Conservation (phyloP, 331 rosid genomes). For the Spiraea crenata region DNA sequence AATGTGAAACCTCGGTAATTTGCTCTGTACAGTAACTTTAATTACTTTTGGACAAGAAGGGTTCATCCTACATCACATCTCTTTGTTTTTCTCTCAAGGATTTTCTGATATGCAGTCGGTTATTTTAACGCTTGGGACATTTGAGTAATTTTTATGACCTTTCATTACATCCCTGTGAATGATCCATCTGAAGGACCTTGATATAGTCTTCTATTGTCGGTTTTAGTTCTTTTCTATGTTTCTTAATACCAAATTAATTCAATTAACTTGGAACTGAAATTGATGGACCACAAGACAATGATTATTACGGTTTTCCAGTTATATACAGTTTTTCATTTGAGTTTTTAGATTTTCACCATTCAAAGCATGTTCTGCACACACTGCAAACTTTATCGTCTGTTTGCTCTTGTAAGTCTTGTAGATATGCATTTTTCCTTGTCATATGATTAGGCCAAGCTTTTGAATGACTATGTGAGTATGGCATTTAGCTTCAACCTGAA, state of each 20-base stretch:
- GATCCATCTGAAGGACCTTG: not conserved
- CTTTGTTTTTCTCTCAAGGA: not conserved
- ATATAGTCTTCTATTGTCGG: not conserved
- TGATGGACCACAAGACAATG: not conserved
- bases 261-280: not conserved
- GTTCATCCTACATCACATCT: not conserved
- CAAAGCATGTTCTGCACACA: too few species aligned
- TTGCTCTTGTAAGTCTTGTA: conserved; percentile 7
- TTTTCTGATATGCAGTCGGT: not conserved
- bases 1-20: conserved; percentile 42
- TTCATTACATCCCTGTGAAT: not conserved
- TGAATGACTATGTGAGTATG: not conserved
- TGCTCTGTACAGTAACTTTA: not conserved
- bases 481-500: not conserved
- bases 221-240: not conserved
- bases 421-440: not conserved
- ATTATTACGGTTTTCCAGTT: not conserved
- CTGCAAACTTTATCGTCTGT: not conserved
- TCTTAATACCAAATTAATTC: not conserved
- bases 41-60: not conserved
- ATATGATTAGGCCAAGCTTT: not conserved
- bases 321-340: not conserved
- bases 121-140: not conserved
- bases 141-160: not conserved
- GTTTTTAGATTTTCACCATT: not conserved